A percentile compares a stretch with the other conserved stretches of the same genome.
These are phyloP conservation scores for Vitis hybrid DNA, from an alignment of 177 flowering plant species.

Conservation along the genomic window DNA sequence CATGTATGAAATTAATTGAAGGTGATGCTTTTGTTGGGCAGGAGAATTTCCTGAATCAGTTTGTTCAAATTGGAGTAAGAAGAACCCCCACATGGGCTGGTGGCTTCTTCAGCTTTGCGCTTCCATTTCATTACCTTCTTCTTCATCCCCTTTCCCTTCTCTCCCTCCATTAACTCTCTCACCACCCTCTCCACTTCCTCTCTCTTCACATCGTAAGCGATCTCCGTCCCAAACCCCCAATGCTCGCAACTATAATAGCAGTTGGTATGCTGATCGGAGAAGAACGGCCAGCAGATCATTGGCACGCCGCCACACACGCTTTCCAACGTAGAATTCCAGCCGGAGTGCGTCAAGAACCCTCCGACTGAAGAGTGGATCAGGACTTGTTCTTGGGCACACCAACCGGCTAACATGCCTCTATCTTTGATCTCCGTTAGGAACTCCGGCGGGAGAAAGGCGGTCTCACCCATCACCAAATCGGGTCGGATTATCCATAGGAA, in stretches of 20 bases:
- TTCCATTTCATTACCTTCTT: constrained; percentile 1
- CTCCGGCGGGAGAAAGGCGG: constrained; percentile 18
- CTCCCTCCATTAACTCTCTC: constrained; percentile 42
- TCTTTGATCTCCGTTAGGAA: constrained; percentile 25
- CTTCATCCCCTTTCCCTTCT: constrained; percentile 34
- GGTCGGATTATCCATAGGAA: constrained; percentile 44
- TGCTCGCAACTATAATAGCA: constrained; percentile 25
- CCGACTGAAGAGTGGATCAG: constrained; percentile 38
- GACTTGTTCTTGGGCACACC: constrained; percentile 51
- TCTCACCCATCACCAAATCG: constrained; percentile 31
- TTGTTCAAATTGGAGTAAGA: constrained; percentile 24
- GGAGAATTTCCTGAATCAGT: constrained; percentile 14
- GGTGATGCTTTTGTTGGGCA: no score
- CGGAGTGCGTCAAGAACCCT: constrained; percentile 41
- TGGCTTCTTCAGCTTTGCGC: no score
- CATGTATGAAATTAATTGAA: no score
- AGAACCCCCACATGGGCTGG: constrained; percentile 9
- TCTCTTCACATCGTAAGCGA: constrained; percentile 30
- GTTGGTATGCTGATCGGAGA: constrained; percentile 40
- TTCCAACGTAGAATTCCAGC: constrained; percentile 51
- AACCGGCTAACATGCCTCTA: constrained; percentile 33
- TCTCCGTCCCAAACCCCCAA: constrained; percentile 48
- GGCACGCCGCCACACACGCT: constrained; percentile 35
- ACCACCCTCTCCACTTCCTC: constrained; percentile 31
- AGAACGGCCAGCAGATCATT: constrained; percentile 48